Percentiles rank a stretch among this genome's conserved stretches.
phyloP scores from a whole-genome alignment of 2,329 filamentous ascomycete species.

The Fusarium goolgardi region DNA sequence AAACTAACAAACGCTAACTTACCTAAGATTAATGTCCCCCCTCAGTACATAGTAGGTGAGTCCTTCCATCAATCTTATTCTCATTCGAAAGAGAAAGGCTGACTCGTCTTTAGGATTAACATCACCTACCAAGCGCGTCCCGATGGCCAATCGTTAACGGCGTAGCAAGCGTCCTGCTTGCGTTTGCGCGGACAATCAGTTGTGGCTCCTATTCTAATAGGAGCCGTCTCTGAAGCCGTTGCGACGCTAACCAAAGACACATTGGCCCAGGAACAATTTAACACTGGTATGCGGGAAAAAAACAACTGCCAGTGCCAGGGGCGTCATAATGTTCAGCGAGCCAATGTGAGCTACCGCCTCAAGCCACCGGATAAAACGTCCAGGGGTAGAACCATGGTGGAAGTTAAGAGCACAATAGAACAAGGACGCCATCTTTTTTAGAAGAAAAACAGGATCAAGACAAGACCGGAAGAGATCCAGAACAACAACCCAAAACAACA shows the following conservation, averaged over 20 bases:
- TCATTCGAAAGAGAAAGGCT: conserved; percentile 13
- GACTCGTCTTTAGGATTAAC: conserved; percentile 24
- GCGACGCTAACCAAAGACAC: conserved; percentile 35
- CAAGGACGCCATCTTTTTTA: conserved; percentile 3
- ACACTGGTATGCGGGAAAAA: conserved; percentile 24
- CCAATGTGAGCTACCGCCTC: conserved; percentile 24
- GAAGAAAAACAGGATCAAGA: conserved; percentile 15
- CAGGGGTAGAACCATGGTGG: conserved; percentile 20
- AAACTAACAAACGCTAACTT: conserved; percentile 11
- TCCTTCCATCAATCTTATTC: conserved; percentile 30
- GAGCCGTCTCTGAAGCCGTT: conserved; percentile 18
- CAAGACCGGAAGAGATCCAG: conserved; percentile 20
- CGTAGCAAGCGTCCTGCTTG: conserved; percentile 26
- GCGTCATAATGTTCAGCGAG: conserved; percentile 5
- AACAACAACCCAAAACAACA: conserved; percentile 9
- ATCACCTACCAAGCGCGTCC: conserved; percentile 17
- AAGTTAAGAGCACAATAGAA: conserved; percentile 7
- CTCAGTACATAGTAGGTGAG: conserved; percentile 32
- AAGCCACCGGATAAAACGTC: conserved; percentile 32
- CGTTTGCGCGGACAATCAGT: conserved; percentile 29
- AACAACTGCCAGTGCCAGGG: conserved; percentile 10
- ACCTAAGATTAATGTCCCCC: conserved; percentile 26
- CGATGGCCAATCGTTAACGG: conserved; percentile 22
- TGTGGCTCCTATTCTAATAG: conserved; percentile 37
- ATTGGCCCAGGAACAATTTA: conserved; percentile 45